A percentile compares a stretch with the other conserved stretches of the same genome.
phyloP scores from a whole-genome alignment of 495 filamentous ascomycete genomes.

The Hapsidospora chrysogenum region DNA sequence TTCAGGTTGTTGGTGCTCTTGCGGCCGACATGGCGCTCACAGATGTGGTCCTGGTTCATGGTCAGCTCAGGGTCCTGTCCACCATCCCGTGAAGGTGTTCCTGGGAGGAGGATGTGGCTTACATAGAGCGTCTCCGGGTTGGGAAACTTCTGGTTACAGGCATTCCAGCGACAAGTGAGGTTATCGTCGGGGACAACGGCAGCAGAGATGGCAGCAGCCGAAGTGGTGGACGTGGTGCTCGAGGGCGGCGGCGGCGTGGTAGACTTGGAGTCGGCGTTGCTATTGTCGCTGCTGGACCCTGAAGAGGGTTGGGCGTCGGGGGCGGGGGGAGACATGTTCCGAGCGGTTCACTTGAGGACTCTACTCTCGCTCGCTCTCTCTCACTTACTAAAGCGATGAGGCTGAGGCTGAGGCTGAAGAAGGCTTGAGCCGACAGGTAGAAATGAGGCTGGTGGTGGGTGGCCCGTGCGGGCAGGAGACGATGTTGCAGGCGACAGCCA shows the following conservation, averaged over 20 bases:
- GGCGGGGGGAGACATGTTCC: conserved; percentile 6
- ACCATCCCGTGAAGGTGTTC: not conserved
- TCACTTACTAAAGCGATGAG: no score
- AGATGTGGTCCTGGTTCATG: conserved; percentile 72
- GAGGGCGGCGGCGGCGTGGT: conserved; percentile 27
- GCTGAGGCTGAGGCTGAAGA: no score
- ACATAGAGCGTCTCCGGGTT: conserved; percentile 82
- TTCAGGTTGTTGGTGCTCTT: conserved; percentile 99
- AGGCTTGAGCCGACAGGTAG: no score
- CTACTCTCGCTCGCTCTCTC: no score
- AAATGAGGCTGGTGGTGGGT: no score
- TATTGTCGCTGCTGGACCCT: conserved; percentile 2
- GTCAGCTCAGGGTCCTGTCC: conserved; percentile 11
- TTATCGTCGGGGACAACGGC: conserved; percentile 34
- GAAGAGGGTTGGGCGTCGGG: conserved; percentile 4
- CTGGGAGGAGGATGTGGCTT: conserved; percentile 20
- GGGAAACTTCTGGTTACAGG: conserved; percentile 65
- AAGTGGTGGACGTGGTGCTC: conserved; percentile 16
- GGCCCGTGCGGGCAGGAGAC: not conserved
- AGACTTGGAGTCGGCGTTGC: conserved; percentile 14
- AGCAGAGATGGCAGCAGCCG: conserved; percentile 5
- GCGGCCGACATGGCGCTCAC: conserved; percentile 94
- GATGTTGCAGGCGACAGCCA: no score
- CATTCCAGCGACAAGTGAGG: conserved; percentile 71
- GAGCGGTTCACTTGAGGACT: conserved; percentile 1